Evolutionary conservation across 192 early-diverging fungal genomes (phyloP), one percentile per base, ranked within the genome.

Genomic region (Linnemannia exigua): DNA sequence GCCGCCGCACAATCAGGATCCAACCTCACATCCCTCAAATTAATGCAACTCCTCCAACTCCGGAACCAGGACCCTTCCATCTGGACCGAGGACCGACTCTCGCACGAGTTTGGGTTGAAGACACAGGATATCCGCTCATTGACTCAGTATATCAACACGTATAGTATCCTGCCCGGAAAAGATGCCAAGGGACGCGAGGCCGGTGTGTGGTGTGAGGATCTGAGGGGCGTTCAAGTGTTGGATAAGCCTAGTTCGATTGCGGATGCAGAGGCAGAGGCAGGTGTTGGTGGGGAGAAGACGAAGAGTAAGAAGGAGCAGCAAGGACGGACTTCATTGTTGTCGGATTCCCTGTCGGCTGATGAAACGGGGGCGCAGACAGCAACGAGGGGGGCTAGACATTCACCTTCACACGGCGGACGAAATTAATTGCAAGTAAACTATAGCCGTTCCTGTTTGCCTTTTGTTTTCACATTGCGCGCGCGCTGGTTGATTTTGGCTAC

Each of bases 181-280:
- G 84, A 86, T 37, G 79, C 78, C 50, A 86, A 86, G 75, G 84
- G 84, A 0, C 41, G 84, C 2, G 84, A 86, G 37, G 31, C 77
- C 0, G 84, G 84, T 22, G 84, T 86, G 47, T 86, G 84, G 84
- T 86, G 84, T 63, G 84, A 86, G 41, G 84, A 86, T 47, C 20
- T 86, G 22, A 44, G 84, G 3, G 79, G 79, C n/a, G 78, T 86
- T 47, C 50, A 76, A 9, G 50, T 80, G 1, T 33, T 86, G 20
- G 84, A 86, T n/a, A 86, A 77, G 46, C 75, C 81, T 1, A 83
- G 81, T 50, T 50, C 71, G 14, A 41, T 76, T 28, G 76, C 37
- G 25, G 79, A 86, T 22, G 67, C 67, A 11, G 76, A 77, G 76
- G 76, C 33, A 5, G 76, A 37, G 41, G 66, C 70, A 8, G 70